Conservation (phyloP, 169 alveolate genomes). For the Plasmodium sp. region DNA sequence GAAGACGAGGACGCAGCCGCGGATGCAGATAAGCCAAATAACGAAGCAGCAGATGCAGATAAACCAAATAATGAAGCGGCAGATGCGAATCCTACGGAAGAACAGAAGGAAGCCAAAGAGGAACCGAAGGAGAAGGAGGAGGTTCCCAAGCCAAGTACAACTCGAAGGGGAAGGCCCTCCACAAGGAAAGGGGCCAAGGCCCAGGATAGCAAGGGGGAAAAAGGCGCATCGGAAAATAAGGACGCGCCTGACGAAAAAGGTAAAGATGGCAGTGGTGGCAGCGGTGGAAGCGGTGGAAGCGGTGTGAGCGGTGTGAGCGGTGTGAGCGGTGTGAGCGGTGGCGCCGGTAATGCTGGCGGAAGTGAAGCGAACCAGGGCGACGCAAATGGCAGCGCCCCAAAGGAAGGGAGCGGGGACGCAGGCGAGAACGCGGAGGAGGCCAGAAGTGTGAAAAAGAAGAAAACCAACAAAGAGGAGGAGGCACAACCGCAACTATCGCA, state of each 20-base stretch:
- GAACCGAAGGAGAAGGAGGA: background rate
- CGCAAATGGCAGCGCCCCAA: background rate
- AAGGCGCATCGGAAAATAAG: background rate
- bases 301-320: background rate
- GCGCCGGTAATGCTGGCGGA: background rate
- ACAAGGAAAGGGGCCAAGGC: background rate
- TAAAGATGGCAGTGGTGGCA: background rate
- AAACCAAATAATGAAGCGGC: background rate
- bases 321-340: background rate
- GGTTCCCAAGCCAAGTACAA: background rate
- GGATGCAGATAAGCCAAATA: background rate
- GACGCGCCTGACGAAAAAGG: background rate
- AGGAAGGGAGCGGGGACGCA: background rate
- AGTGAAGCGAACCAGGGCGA: background rate
- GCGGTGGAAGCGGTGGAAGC: too few relatives aligned
- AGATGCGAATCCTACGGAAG: background rate
- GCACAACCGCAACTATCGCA: too few relatives aligned
- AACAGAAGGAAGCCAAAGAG: background rate
- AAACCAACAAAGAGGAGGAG: background rate
- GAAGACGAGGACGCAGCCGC: background rate
- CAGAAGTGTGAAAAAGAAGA: background rate
- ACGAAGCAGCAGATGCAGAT: background rate
- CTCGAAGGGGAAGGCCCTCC: background rate
- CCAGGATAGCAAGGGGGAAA: background rate
- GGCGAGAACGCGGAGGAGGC: background rate